Evolutionary conservation across 441 rosid genomes (phyloP), one percentile per base, ranked within the genome.

Genomic region (Jatropha multifida): DNA sequence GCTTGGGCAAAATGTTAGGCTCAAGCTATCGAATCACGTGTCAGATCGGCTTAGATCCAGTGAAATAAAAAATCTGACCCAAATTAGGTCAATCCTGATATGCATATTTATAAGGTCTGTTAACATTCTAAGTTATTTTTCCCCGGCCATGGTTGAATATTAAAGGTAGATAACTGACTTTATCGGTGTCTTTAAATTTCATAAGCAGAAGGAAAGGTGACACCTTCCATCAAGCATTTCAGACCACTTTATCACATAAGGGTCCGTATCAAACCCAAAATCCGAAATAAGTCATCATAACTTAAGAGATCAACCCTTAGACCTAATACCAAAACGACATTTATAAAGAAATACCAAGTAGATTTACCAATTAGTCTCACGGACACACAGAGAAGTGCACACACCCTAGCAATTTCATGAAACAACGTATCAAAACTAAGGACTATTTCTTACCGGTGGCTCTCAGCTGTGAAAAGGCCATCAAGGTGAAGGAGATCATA

Each of bases 401-500:
- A 42, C 10, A 44, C 7, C 10, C 9, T 23, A 37, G 49, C 37
- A 38, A 26, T 15, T 64, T 23, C 38, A 64, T 38, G 7, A 37
- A 51, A 49, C 23, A 58, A 14, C 13, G 13, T 51, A 51, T 10
- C 0, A 56, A 54, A 59, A 13, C 18, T 40, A 38, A 65, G 41
- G 32, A 9, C 20, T n/a, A 14, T 61, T 11, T 68, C 73, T 78
- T 83, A 93, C 98, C 98, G 88, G 76, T 95, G 97, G 86, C 90
- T 90, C 80, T 95, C 99, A 15, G 91, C 83, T 56, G 95, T 96
- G 69, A 93, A 90, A 65, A 93, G 86, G 41, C 97, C 95, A 77
- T 92, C 97, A 17, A 96, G 88, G 83, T 96, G 99, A 68, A 93
- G 97, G 65, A 96, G 92, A 82, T 96, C 98, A 67, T 96, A 96